These are phyloP conservation scores for Nigrospora osmanthi DNA, from an alignment of 2,329 filamentous ascomycete species.

Conservation along the genomic window DNA sequence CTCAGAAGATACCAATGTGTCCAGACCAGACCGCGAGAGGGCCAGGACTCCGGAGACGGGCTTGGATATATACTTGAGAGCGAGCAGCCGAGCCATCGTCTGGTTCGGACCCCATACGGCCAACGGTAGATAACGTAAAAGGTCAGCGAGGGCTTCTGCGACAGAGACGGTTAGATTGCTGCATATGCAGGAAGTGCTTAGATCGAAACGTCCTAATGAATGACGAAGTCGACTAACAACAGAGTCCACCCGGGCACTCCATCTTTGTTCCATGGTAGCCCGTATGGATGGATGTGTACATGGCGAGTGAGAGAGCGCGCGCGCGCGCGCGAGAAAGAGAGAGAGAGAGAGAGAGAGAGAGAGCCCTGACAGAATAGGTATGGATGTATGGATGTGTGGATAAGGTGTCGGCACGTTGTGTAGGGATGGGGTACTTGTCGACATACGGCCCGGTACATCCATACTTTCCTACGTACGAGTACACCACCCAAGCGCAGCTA, in stretches of 20 bases:
- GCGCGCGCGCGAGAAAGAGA: background rate
- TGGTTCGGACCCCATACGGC: slow-evolving; percentile 10
- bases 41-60: no score
- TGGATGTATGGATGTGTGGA: background rate
- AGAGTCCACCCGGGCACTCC: slow-evolving; percentile 4
- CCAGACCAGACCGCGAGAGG: no score
- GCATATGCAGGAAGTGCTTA: slow-evolving; percentile 13
- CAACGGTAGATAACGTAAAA: slow-evolving; percentile 15
- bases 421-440: background rate
- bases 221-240: slow-evolving; percentile 8
- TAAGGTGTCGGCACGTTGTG: background rate
- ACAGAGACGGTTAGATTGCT: background rate
- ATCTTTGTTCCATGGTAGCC: background rate
- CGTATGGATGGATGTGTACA: background rate
- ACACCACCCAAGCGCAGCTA: no score
- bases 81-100: background rate
- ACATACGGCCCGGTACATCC: no score
- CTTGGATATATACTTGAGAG: background rate
- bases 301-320: background rate
- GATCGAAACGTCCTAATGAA: slow-evolving; percentile 14
- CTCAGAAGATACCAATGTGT: slow-evolving; percentile 11
- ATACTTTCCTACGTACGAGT: no score
- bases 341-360: no score
- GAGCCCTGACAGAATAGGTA: background rate
- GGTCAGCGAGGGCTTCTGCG: slow-evolving; percentile 9